Conservation (phyloP, 1,139 yeast genomes). For the Pichia sp. region DNA sequence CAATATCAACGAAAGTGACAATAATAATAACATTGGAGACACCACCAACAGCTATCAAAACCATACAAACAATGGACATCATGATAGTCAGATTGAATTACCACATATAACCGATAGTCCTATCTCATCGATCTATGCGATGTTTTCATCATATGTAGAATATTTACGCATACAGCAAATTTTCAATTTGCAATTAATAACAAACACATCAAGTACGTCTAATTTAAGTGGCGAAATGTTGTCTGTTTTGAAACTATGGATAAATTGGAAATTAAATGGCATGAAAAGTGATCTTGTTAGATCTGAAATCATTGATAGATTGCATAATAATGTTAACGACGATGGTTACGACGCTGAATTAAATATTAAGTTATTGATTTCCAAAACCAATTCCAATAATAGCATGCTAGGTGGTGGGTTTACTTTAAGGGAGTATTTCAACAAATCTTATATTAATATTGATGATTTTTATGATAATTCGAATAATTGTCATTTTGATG, state of each 20-base stretch:
- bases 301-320: conserved; percentile 9
- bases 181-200: conserved; percentile 4
- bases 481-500: conserved; percentile 1
- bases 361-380: conserved; percentile 1
- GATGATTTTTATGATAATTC: not conserved
- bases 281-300: conserved; percentile 18
- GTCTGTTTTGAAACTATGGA: conserved; percentile 19
- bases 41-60: not conserved
- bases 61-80: not conserved
- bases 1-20: too few relatives aligned
- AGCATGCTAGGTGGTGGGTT: too few relatives aligned
- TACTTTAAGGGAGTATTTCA: too few relatives aligned
- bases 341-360: conserved; percentile 9
- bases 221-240: not conserved
- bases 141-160: conserved; percentile 25
- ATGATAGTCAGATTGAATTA: not conserved
- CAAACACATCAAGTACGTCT: conserved; percentile 2
- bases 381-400: not conserved
- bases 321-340: conserved; percentile 1
- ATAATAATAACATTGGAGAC: not conserved
- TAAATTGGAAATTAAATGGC: conserved; percentile 26
- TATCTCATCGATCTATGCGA: conserved; percentile 22
- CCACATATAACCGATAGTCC: conserved; percentile 13
- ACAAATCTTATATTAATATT: not conserved
- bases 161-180: conserved; percentile 20